Conservation (phyloP, 352 stramenopile species). For the Peronospora belbahrii region DNA sequence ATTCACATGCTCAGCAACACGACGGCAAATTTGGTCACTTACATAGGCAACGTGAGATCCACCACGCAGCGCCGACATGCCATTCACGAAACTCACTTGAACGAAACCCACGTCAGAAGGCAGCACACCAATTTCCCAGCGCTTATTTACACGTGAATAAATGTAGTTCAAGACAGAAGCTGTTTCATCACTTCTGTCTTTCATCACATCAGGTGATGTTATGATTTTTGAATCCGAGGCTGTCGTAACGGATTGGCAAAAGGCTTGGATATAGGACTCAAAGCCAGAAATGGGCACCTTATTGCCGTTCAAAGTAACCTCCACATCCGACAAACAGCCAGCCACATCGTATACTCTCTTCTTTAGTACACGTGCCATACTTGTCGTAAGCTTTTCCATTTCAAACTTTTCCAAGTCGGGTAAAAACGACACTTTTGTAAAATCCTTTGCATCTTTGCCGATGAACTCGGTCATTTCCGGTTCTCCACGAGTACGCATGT, state of each 20-base stretch:
- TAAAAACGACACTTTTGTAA: slow-evolving; percentile 96
- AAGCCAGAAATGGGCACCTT: slow-evolving; percentile 89
- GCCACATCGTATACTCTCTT: slow-evolving; percentile 99
- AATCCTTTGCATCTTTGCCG: slow-evolving; percentile 85
- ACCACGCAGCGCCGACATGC: slow-evolving; percentile 95
- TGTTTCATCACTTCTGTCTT: slow-evolving; percentile 47
- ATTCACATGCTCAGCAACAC: slow-evolving; percentile 92
- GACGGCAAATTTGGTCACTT: slow-evolving; percentile 67
- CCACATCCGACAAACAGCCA: slow-evolving; percentile 88
- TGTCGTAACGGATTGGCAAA: slow-evolving; percentile 53
- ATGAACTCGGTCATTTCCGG: slow-evolving; percentile 75
- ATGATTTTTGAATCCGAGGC: not conserved
- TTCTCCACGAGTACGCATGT: slow-evolving; percentile 91
- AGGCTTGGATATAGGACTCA: slow-evolving; percentile 94
- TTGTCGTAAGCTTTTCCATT: slow-evolving; percentile 90
- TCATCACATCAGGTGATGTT: slow-evolving; percentile 1
- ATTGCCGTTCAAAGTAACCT: slow-evolving; percentile 91
- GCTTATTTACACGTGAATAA: slow-evolving; percentile 91
- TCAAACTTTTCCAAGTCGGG: slow-evolving; percentile 95
- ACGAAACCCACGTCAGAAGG: slow-evolving; percentile 89
- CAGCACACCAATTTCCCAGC: slow-evolving; percentile 93
- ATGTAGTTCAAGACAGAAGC: slow-evolving; percentile 69
- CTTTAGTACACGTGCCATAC: slow-evolving; percentile 90
- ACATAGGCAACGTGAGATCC: slow-evolving; percentile 93
- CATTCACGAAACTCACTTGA: slow-evolving; percentile 99